These are phyloP conservation scores for Fibroporia radiculosa DNA, from an alignment of 768 basidiomycete species.

Conservation along the genomic window DNA sequence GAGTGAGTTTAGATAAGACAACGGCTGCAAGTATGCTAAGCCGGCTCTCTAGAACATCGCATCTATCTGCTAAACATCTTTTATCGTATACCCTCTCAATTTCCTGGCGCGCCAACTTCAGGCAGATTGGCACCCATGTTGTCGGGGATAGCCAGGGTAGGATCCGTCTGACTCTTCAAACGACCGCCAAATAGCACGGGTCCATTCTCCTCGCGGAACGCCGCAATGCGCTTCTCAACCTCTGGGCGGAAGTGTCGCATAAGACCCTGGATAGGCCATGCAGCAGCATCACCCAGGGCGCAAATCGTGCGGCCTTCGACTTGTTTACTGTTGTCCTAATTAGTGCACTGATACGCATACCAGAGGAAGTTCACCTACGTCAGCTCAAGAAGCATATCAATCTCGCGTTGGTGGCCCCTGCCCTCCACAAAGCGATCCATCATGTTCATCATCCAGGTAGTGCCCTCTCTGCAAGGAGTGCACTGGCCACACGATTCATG, in stretches of 20 bases:
- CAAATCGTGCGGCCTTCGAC: slow-evolving; percentile 96
- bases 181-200: slow-evolving; percentile 85
- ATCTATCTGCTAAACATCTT: too few species aligned
- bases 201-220: slow-evolving; percentile 69
- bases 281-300: slow-evolving; percentile 93
- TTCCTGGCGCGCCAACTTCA: slow-evolving; percentile 25
- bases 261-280: slow-evolving; percentile 97
- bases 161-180: slow-evolving; percentile 59
- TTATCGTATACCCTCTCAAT: too few species aligned
- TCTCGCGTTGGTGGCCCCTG: slow-evolving; percentile 84
- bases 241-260: slow-evolving; percentile 97
- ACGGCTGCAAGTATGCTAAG: too few species aligned
- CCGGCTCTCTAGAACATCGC: too few species aligned
- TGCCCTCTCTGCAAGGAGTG: slow-evolving; percentile 89
- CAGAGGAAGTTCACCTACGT: slow-evolving; percentile 47
- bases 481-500: slow-evolving; percentile 99
- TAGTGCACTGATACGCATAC: not conserved
- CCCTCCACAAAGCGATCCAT: slow-evolving; percentile 96
- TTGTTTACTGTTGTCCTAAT: slow-evolving; percentile 62
- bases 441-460: slow-evolving; percentile 99
- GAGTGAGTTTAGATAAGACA: too few species aligned
- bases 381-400: slow-evolving; percentile 95
- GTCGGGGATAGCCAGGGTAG: slow-evolving; percentile 65
- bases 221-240: slow-evolving; percentile 81
- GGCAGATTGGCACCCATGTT: slow-evolving; percentile 52